Percentiles rank a stretch among this genome's conserved stretches.
These are phyloP conservation scores for Mortierella sp. DNA, from an alignment of 371 early-diverging fungal genomes.

Conservation along the genomic window DNA sequence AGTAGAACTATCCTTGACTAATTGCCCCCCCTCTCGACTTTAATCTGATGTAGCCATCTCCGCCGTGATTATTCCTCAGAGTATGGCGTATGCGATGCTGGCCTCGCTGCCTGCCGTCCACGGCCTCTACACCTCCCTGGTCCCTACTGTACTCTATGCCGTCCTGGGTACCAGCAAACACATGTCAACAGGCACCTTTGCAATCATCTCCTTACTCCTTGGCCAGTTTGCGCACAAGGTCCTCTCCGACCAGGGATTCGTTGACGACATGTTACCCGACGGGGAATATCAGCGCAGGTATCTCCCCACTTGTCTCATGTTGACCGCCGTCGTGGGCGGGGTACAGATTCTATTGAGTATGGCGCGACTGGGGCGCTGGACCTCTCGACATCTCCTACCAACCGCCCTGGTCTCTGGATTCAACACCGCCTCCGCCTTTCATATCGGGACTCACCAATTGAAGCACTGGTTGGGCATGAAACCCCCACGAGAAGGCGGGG, in stretches of 20 bases:
- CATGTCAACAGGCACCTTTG: constrained; percentile 62
- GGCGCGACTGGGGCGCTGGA: constrained; percentile 52
- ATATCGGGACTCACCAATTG: constrained; percentile 62
- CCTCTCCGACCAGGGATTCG: constrained; percentile 36
- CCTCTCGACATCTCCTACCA: constrained; percentile 57
- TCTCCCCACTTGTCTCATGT: constrained; percentile 48
- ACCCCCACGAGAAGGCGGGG: constrained; percentile 42
- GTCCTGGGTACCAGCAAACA: constrained; percentile 60
- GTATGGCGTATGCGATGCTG: constrained; percentile 67
- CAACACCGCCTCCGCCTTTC: constrained; percentile 62
- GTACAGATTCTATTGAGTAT: constrained; percentile 45
- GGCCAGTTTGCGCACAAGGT: constrained; percentile 57
- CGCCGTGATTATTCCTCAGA: constrained; percentile 65
- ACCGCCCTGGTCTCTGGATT: constrained; percentile 61
- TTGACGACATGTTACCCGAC: constrained; percentile 6
- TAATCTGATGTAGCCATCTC: constrained; percentile 53
- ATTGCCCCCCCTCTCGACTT: not conserved
- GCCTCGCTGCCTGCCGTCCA: constrained; percentile 65
- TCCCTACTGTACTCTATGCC: constrained; percentile 59
- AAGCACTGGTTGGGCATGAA: constrained; percentile 59
- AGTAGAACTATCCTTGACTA: not conserved
- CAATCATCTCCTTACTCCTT: constrained; percentile 63
- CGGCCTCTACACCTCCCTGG: constrained; percentile 67
- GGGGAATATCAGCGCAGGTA: constrained; percentile 35
- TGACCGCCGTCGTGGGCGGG: constrained; percentile 56